These are phyloP conservation scores for Ganoderma multipileum DNA, from an alignment of 1,284 basidiomycete species.

Conservation along the genomic window DNA sequence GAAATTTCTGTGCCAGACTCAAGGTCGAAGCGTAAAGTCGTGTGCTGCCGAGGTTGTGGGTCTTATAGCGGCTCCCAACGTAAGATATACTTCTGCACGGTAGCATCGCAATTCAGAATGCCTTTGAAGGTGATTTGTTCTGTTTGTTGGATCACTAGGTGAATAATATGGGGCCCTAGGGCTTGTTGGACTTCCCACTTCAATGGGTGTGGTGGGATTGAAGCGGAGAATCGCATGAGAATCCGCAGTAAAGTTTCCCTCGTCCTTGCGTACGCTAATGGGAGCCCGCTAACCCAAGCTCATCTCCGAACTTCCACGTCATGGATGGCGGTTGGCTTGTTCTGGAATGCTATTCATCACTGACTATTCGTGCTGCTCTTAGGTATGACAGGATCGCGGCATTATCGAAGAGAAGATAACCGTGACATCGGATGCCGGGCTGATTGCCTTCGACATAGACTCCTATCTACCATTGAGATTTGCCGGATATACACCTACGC, in stretches of 20 bases:
- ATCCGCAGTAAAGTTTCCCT: constrained; percentile 11
- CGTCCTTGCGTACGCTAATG: not conserved
- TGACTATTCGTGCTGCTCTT: not conserved
- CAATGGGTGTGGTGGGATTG: not conserved
- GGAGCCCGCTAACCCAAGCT: not conserved
- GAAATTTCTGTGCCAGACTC: not conserved
- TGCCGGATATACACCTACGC: not conserved
- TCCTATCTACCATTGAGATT: not conserved
- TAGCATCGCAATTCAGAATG: not conserved
- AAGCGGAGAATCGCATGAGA: constrained; percentile 9
- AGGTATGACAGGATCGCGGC: not conserved
- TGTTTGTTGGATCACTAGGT: not conserved
- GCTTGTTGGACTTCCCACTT: not conserved
- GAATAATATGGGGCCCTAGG: not conserved
- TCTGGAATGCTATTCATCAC: not conserved
- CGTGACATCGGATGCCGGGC: not conserved
- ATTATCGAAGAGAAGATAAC: not conserved
- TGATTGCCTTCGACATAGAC: not conserved
- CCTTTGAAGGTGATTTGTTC: not conserved
- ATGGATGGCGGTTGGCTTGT: not conserved
- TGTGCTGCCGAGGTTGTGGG: not conserved
- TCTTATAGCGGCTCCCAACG: not conserved
- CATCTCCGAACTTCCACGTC: not conserved
- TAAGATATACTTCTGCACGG: not conserved
- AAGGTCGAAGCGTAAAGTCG: not conserved